These are phyloP conservation scores for Epicoccum sorghinum DNA, from an alignment of 2,329 filamentous ascomycete genomes.

Conservation along the genomic window DNA sequence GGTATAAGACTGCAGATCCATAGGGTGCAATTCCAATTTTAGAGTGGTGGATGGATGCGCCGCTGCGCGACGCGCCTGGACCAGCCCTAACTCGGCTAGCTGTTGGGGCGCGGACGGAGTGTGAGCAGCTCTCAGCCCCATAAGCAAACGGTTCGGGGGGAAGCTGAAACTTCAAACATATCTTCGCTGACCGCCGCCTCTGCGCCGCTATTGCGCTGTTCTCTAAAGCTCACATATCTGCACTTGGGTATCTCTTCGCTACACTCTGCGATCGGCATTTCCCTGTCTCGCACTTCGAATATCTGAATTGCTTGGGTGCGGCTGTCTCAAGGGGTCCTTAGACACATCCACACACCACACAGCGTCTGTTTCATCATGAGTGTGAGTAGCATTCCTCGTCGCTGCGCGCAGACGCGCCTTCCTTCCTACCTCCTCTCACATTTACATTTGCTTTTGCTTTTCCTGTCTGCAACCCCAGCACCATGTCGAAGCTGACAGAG, in stretches of 20 bases:
- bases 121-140: conserved; percentile 15
- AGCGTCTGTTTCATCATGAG: conserved; percentile 48
- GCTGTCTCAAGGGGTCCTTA: conserved; percentile 45
- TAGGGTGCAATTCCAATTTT: conserved; percentile 10
- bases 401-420: conserved; percentile 14
- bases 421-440: conserved; percentile 9
- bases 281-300: conserved; percentile 12
- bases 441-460: conserved; percentile 15
- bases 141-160: conserved; percentile 9
- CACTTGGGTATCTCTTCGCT: background rate
- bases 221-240: background rate
- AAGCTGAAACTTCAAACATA: conserved; percentile 20
- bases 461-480: background rate
- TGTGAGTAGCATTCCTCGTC: conserved; percentile 37
- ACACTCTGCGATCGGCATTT: conserved; percentile 6
- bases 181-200: conserved; percentile 16
- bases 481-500: conserved; percentile 25
- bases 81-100: background rate
- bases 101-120: conserved; percentile 6
- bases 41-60: conserved; percentile 6
- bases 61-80: conserved; percentile 4
- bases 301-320: conserved; percentile 17
- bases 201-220: conserved; percentile 2
- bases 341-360: conserved; percentile 40
- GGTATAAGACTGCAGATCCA: background rate